These are phyloP conservation scores for Fusarium sp. DNA, from an alignment of 2,329 filamentous ascomycete species.

Conservation along the genomic window DNA sequence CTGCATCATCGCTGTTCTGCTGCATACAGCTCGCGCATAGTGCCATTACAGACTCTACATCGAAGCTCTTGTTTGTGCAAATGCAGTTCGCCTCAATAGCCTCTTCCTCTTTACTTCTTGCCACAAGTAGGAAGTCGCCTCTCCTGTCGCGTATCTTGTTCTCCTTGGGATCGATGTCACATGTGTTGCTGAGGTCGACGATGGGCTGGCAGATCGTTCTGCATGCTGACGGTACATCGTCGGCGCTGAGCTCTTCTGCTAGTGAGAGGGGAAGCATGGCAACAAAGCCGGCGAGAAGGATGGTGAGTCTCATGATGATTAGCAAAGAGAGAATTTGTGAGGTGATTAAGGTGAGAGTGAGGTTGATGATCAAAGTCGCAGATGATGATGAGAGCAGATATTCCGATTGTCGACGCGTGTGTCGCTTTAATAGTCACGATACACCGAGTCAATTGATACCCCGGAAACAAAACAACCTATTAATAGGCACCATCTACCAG, in stretches of 20 bases:
- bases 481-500: neutral
- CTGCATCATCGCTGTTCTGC: neutral
- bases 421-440: neutral
- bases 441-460: neutral
- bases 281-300: neutral
- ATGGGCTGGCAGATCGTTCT: constrained; percentile 12
- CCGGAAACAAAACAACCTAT: neutral
- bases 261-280: accelerated
- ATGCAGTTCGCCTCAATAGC: neutral
- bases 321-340: neutral
- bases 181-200: constrained; percentile 2
- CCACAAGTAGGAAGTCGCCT: neutral
- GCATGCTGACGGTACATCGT: neutral
- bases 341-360: neutral
- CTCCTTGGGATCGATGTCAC: constrained; percentile 13
- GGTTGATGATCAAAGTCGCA: neutral
- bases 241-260: neutral
- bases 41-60: neutral
- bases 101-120: neutral
- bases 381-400: neutral
- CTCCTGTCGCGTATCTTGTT: neutral
- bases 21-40: constrained; percentile 3
- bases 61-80: neutral
- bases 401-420: accelerated
- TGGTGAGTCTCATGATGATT: neutral